Evolutionary conservation across 495 filamentous ascomycete genomes (phyloP), one percentile per base, ranked within the genome.

Genomic region (Penicillium samsonianum): DNA sequence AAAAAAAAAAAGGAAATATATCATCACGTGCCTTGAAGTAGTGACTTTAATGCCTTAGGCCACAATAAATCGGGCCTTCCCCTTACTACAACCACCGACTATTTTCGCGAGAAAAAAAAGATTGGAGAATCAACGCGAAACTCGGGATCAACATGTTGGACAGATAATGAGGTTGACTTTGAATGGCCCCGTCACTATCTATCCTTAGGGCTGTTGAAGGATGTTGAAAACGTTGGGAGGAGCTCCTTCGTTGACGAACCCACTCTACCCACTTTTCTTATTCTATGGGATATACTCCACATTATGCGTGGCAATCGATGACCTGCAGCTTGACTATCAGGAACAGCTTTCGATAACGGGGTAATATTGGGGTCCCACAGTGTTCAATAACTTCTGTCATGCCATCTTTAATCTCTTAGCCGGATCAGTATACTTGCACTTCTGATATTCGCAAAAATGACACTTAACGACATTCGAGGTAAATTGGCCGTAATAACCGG

Each of bases 401-500:
- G 11, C 11, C 30, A 10, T 31, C 30, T 11, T 41, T 43, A 14
- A 43, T 43, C 41, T 23, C 19, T 14, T n/a, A 10, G 41, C 19
- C 1, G 41, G 12, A 23, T 43, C 41, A 23, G 12, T 43, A 22
- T 14, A 43, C 41, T 43, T 43, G 19, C 10, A 22, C 11, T 43
- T 43, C 41, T 12, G 12, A 23, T 43, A 23, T 17, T 9, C 35
- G n/a, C n/a, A 17, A 37, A 14, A 37, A 69, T 71, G 68, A 63
- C 68, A 9, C 47, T 81, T 59, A 85, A 86, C 63, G 74, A 80
- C 26, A 74, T 87, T 49, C 70, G 62, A 17, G 84, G 83, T 59
- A 80, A 81, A 44, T 73, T 88, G 16, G 84, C 82, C 57, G 77
- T 88, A 5, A 79, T 88, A 58, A 88, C 85, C 4, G 85, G 85